A percentile compares a stretch with the other conserved stretches of the same genome.
Evolutionary conservation across 2,329 filamentous ascomycete genomes (phyloP).

Genomic region (Pestalotiopsis sp.): DNA sequence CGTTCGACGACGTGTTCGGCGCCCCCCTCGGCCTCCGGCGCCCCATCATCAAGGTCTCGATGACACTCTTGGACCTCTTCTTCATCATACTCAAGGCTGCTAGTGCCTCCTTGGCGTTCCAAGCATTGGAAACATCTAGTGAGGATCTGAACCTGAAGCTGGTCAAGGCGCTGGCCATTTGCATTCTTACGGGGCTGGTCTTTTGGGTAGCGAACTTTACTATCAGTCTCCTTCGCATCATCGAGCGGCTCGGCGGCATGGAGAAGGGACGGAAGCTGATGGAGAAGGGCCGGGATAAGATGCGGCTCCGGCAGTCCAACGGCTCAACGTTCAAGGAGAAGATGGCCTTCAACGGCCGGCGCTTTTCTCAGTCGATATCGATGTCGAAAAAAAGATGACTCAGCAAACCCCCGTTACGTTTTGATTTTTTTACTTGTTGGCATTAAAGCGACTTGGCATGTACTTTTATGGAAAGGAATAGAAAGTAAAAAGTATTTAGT

Average conservation of each 20-base stretch:
- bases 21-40: conserved; percentile 88
- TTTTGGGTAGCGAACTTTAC: conserved; percentile 17
- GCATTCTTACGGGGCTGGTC: conserved; percentile 11
- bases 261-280: conserved; percentile 8
- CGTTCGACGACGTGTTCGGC: conserved; percentile 93
- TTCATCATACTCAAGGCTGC: conserved; percentile 98
- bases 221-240: conserved; percentile 15
- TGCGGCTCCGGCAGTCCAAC: neutral
- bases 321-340: neutral
- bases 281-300: neutral
- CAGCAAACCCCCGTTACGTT: neutral
- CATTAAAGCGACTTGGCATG: neutral
- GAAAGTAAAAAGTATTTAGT: neutral
- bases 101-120: conserved; percentile 88
- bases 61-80: conserved; percentile 89
- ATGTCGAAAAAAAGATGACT: neutral
- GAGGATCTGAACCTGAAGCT: neutral
- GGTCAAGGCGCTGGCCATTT: neutral
- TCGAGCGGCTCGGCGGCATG: conserved; percentile 15
- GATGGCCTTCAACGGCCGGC: neutral
- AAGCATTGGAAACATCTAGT: conserved; percentile 56
- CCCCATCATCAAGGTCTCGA: conserved; percentile 81
- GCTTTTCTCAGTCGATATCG: neutral
- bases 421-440: neutral
- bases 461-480: neutral